Percentiles rank a stretch among this genome's conserved stretches.
Evolutionary conservation across 192 early-diverging fungal species (phyloP).

Genomic region (Phlyctochytrium planicorne): DNA sequence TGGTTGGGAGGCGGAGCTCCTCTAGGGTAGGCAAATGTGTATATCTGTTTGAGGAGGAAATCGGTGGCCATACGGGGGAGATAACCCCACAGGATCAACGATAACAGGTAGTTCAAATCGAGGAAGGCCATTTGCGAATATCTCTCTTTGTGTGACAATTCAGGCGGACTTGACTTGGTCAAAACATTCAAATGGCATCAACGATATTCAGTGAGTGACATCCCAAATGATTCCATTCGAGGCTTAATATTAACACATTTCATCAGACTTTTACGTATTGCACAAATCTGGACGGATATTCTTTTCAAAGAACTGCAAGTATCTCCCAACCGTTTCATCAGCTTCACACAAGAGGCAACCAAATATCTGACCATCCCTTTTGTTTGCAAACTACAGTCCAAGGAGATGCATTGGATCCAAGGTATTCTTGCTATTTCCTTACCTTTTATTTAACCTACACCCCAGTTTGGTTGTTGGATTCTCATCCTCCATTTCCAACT

Average conservation of each 20-base stretch:
- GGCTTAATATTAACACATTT: neutral
- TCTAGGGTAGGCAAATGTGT: conserved; percentile 1
- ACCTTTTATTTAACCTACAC: neutral
- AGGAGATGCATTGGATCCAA: conserved; percentile 49
- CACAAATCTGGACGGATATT: conserved; percentile 47
- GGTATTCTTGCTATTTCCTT: conserved; percentile 19
- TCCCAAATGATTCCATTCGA: too few relatives aligned
- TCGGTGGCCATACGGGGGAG: conserved; percentile 16
- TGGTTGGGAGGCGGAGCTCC: conserved; percentile 7
- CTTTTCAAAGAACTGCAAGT: conserved; percentile 53
- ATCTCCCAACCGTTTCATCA: neutral
- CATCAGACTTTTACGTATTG: conserved; percentile 47
- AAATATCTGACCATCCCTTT: neutral
- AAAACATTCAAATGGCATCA: too few relatives aligned
- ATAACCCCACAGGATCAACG: conserved; percentile 21
- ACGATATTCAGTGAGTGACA: too few relatives aligned
- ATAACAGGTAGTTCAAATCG: neutral
- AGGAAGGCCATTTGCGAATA: too few relatives aligned
- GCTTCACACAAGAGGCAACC: neutral
- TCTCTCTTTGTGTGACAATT: too few relatives aligned
- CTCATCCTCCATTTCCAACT: conserved; percentile 60
- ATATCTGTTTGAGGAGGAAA: conserved; percentile 12
- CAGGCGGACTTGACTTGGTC: too few relatives aligned
- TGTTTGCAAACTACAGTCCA: conserved; percentile 29
- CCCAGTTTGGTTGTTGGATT: conserved; percentile 57